Evolutionary conservation across 768 basidiomycete genomes (phyloP).

Genomic region (Agaricus bisporus): DNA sequence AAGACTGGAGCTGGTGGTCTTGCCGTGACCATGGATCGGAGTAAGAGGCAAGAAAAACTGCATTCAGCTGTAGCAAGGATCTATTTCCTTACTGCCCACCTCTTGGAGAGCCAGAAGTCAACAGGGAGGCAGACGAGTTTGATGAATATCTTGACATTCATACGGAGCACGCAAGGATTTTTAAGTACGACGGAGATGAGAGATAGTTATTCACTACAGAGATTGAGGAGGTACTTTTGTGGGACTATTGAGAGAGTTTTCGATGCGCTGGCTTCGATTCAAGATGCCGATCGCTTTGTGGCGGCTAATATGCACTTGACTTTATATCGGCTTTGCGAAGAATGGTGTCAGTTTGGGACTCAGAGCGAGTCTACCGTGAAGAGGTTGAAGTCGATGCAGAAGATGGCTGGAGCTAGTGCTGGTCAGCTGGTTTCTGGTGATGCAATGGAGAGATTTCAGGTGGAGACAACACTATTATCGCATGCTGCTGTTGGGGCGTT

Average conservation of each 20-base stretch:
- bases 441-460: slow-evolving; percentile 53
- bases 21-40: slow-evolving; percentile 43
- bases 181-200: slow-evolving; percentile 67
- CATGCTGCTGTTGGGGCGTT: slow-evolving; percentile 82
- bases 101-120: slow-evolving; percentile 64
- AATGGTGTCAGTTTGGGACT: slow-evolving; percentile 87
- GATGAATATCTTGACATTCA: slow-evolving; percentile 78
- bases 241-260: slow-evolving; percentile 84
- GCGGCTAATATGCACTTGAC: slow-evolving; percentile 70
- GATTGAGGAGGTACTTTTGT: slow-evolving; percentile 86
- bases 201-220: slow-evolving; percentile 72
- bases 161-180: slow-evolving; percentile 75
- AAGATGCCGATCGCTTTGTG: slow-evolving; percentile 73
- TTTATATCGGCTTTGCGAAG: slow-evolving; percentile 82
- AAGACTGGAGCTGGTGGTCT: slow-evolving; percentile 36
- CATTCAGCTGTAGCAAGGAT: slow-evolving; percentile 87
- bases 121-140: slow-evolving; percentile 67
- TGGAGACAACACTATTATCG: slow-evolving; percentile 68
- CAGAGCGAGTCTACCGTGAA: slow-evolving; percentile 70
- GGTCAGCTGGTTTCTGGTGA: slow-evolving; percentile 48
- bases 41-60: slow-evolving; percentile 68
- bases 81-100: slow-evolving; percentile 78
- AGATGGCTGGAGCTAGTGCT: slow-evolving; percentile 50
- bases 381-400: slow-evolving; percentile 65
- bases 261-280: slow-evolving; percentile 62